Evolutionary conservation across 257 asterid genomes (phyloP).

Genomic region (Fraxinus americana): DNA sequence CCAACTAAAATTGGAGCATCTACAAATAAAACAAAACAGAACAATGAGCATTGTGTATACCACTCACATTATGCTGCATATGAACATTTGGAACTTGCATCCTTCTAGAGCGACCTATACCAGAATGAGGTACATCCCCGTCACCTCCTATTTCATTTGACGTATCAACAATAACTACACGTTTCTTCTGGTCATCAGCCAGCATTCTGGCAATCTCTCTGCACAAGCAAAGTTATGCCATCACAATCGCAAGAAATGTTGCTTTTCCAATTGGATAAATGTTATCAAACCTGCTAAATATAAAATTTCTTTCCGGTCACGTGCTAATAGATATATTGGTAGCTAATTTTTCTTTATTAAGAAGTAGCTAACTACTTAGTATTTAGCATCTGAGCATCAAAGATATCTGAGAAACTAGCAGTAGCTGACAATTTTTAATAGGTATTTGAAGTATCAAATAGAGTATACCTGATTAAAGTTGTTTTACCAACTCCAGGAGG

Average conservation of each 20-base stretch:
- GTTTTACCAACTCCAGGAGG: conserved; percentile 99
- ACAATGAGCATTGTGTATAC: conserved; percentile 9
- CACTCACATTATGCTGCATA: conserved; percentile 88
- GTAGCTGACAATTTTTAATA: not conserved
- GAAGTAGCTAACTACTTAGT: not conserved
- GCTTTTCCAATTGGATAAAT: not conserved
- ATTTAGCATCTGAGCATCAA: not conserved
- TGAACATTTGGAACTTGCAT: conserved; percentile 97
- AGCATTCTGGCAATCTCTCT: conserved; percentile 95
- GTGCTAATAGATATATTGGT: not conserved
- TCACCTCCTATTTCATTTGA: conserved; percentile 99
- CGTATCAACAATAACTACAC: conserved; percentile 94
- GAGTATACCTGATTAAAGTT: conserved; percentile 79
- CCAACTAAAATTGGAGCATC: conserved; percentile 11
- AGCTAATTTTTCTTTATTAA: not conserved
- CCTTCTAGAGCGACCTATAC: conserved; percentile 97
- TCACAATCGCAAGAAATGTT: conserved; percentile 1
- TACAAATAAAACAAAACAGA: conserved; percentile 6
- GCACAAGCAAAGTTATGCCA: conserved; percentile 20
- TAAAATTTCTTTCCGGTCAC: not conserved
- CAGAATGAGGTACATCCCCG: conserved; percentile 97
- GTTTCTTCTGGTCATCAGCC: conserved; percentile 89
- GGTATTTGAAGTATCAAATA: not conserved
- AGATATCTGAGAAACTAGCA: not conserved
- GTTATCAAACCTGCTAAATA: not conserved